Evolutionary conservation across 192 early-diverging fungal genomes (phyloP), one percentile per base, ranked within the genome.

Genomic region (Backusella liffmaniae): DNA sequence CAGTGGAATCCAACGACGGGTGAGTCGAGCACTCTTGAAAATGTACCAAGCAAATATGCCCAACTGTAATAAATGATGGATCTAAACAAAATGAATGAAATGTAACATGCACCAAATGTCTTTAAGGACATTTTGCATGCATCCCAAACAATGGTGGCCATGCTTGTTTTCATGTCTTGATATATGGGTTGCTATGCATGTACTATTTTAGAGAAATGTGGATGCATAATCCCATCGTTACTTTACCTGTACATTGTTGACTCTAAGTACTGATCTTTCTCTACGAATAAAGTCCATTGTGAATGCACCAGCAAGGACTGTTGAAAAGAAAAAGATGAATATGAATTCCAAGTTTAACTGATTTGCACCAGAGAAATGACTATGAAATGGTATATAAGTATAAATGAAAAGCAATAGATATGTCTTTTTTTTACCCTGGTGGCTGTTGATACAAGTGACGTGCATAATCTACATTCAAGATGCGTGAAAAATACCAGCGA

Each of bases 1-100:
- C 81, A 83, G 37, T 68, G 74, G 78, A 83, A 83, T 5, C 72
- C 62, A 37, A 76, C 51, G 2, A 83, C 66, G 10, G 81, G 81
- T 3, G 81, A 49, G 66, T 74, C 75, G 15, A 81, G 44, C 26
- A 74, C 37, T 16, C 75, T 44, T 23, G 65, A 34, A 21, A 59
- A 76, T 15, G n/a, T 56, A 6, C 75, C 75, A 53, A 70, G 59
- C 10, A 56, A 9, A 6, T 67, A 44, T n/a, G 77, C 73, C 12
- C 70, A 36, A 0, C 30, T 12, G 10, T 73, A 62, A 21, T 79
- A 79, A 26, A 74, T 56, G 1, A 37, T 70, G 34, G 67, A 66
- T 65, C 70, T 74, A 18, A 46, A 42, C 7, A 79, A 9, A 2
- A 79, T 37, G 23, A 73, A 74, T 6, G 21, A 7, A 5, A 69